Evolutionary conservation across 164 flowering plant genomes (phyloP).

Genomic region (Macadamia tetraphylla): DNA sequence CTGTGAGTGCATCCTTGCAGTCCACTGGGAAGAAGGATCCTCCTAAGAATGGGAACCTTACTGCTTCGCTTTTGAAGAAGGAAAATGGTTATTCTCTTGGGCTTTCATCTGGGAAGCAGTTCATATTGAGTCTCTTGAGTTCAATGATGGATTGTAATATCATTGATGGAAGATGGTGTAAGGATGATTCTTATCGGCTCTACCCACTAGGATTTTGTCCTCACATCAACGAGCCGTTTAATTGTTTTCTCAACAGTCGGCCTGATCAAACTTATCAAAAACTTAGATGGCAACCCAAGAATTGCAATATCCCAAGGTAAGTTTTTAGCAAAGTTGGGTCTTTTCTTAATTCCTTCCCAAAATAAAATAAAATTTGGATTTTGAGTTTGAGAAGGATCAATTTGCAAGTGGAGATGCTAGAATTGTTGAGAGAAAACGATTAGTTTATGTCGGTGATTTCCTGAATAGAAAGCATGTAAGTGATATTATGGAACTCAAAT

Average conservation of each 20-base stretch:
- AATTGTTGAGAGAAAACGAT: conserved; percentile 38
- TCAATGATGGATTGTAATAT: conserved; percentile 59
- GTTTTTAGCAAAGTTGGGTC: background rate
- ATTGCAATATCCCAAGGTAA: conserved; percentile 78
- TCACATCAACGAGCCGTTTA: conserved; percentile 72
- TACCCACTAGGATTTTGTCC: conserved; percentile 80
- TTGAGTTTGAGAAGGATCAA: background rate
- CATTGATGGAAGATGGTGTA: conserved; percentile 83
- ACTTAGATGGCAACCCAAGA: conserved; percentile 84
- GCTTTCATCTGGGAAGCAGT: conserved; percentile 13
- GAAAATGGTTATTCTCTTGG: conserved; percentile 12
- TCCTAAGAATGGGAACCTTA: conserved; percentile 19
- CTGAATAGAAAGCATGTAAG: conserved; percentile 30
- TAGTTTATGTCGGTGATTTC: conserved; percentile 49
- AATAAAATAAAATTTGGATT: background rate
- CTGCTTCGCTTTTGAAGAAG: conserved; percentile 35
- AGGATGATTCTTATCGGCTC: conserved; percentile 76
- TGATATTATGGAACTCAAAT: too few relatives aligned
- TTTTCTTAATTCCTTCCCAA: background rate
- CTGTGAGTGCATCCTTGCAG: too few relatives aligned
- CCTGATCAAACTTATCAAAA: conserved; percentile 58
- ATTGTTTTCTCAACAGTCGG: conserved; percentile 73
- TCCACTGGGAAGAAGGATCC: too few relatives aligned
- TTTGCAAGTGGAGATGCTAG: conserved; percentile 32
- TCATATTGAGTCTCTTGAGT: conserved; percentile 5